phyloP scores from a whole-genome alignment of 768 basidiomycete genomes.

The Trametes cubensis region DNA sequence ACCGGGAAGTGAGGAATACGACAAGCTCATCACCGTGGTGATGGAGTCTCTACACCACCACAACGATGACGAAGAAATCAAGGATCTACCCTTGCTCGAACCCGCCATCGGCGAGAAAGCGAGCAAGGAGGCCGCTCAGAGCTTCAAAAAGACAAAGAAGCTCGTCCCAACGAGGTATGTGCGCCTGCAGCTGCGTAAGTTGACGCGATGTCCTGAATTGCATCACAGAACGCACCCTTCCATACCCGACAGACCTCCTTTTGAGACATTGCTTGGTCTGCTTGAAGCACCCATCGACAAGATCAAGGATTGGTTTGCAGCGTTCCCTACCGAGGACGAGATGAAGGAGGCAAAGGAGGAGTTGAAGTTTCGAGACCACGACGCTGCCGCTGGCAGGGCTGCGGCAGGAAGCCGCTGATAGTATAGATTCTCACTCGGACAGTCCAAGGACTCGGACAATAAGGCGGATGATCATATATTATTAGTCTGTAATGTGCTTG shows the following conservation, averaged over 20 bases:
- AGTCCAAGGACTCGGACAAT: background rate
- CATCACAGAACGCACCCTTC: conserved; percentile 49
- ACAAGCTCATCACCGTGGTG: conserved; percentile 43
- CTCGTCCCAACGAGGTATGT: conserved; percentile 62
- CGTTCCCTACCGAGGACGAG: conserved; percentile 59
- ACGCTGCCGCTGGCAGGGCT: conserved; percentile 28
- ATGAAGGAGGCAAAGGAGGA: conserved; percentile 43
- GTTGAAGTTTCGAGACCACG: conserved; percentile 33
- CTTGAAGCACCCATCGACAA: conserved; percentile 60
- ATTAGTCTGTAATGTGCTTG: background rate
- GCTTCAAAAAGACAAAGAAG: conserved; percentile 60
- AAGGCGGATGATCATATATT: background rate
- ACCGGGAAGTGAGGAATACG: conserved; percentile 47
- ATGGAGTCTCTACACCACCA: conserved; percentile 55
- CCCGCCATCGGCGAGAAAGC: conserved; percentile 47
- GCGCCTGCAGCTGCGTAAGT: background rate
- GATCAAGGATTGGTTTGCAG: conserved; percentile 56
- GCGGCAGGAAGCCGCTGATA: conserved; percentile 4
- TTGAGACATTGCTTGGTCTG: conserved; percentile 60
- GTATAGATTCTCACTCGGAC: background rate
- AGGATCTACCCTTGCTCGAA: conserved; percentile 60
- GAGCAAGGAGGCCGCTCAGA: conserved; percentile 47
- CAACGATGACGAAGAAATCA: conserved; percentile 58
- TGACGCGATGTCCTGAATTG: background rate
- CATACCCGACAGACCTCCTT: conserved; percentile 60